Evolutionary conservation across 345 rosid species (phyloP), one percentile per base, ranked within the genome.

Genomic region (Gossypium bickii): DNA sequence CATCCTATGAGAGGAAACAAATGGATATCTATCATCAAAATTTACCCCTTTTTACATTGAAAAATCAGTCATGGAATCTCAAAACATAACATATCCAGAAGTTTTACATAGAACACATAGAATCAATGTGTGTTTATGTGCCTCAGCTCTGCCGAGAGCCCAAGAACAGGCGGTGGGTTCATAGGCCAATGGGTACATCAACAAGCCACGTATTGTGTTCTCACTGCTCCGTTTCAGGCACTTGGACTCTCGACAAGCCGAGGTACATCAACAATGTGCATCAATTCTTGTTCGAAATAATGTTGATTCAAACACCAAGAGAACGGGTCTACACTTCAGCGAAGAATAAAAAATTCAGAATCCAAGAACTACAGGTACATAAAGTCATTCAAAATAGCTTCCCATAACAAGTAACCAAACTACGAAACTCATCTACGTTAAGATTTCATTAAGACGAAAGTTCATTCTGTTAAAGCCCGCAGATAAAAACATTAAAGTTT

Each of bases 1-100:
- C 12, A 90, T 90, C 99, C 99, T 95, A 81, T 72, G 53, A 66
- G 75, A 60, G 49, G 65, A 64, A 9, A 71, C 43, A 74, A 75
- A 9, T 70, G 79, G 62, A 73, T 13, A 44, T 22, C 75, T 44
- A 66, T 17, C 55, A 77, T 74, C 76, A 76, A 75, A 70, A 41
- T 70, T 71, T 52, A 55, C 22, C 13, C 77, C 71, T 75, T 44
- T 58, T 24, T 57, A 56, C 45, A 12, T 10, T 17, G 25, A 62
- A 22, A 55, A 22, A 13, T 41, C 34, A 72, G 41, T 34, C 41
- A 34, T 34, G 41, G 41, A 34, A 34, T 34, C 7, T 49, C 48
- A 59, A 55, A 73, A 55, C 43, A 52, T 13, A 51, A 43, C 68
- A 16, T 34, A 29, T 58, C 13, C 44, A 27, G 22, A 55, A 25